Conservation (phyloP, 2,329 filamentous ascomycete genomes). For the Penicillium olsonii region DNA sequence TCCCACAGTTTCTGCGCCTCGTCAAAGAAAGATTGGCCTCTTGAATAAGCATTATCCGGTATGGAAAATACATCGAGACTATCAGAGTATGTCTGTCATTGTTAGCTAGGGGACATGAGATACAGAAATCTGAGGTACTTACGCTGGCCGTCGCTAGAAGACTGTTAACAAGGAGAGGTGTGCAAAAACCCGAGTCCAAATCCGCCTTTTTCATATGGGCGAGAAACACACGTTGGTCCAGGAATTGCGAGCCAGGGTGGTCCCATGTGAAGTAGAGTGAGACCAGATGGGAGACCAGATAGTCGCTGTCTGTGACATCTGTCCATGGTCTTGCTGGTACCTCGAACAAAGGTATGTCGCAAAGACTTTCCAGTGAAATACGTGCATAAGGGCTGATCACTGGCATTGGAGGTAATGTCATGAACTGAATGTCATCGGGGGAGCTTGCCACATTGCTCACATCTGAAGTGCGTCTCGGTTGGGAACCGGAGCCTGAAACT, state of each 20-base stretch:
- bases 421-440: conserved; percentile 7
- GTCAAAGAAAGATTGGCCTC: conserved; percentile 35
- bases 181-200: conserved; percentile 70
- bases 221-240: conserved; percentile 73
- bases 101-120: conserved; percentile 8
- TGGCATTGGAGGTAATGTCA: neutral
- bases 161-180: conserved; percentile 80
- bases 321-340: conserved; percentile 64
- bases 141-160: conserved; percentile 65
- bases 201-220: conserved; percentile 48
- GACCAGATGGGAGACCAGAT: conserved; percentile 77
- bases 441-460: conserved; percentile 7
- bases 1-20: conserved; percentile 41
- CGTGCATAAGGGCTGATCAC: conserved; percentile 24
- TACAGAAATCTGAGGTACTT: conserved; percentile 14
- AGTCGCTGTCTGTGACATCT: conserved; percentile 71
- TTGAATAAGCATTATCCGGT: conserved; percentile 29
- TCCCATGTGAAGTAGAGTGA: conserved; percentile 96
- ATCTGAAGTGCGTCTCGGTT: conserved; percentile 12
- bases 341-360: conserved; percentile 36
- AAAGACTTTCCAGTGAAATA: conserved; percentile 34
- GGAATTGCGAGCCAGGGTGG: conserved; percentile 80
- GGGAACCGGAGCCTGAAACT: neutral
- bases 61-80: conserved; percentile 32
- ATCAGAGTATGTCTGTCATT: conserved; percentile 37